Evolutionary conservation across 345 rosid species (phyloP), one percentile per base, ranked within the genome.

Genomic region (Eucalyptus sp.): DNA sequence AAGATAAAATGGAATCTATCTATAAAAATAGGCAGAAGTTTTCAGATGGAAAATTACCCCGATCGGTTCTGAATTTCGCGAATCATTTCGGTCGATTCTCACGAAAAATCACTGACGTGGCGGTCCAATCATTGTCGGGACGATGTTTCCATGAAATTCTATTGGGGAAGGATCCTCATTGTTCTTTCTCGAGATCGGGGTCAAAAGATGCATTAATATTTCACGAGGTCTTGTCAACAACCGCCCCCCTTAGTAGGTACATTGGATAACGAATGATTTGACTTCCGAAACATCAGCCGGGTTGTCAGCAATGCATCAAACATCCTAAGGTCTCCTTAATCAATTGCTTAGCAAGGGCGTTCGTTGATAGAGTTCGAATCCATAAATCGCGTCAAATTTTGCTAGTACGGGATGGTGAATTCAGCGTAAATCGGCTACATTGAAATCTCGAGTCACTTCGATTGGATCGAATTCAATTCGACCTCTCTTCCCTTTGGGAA

Each of bases 11-110:
- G 5, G 81, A 68, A 68, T 33, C 81, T 17, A 9, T 68, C 13
- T 9, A 17, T 9, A 17, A 16, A 33, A 33, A 68, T 33, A 33
- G 44, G 2, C 2, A 41, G 2, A 33, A 8, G 41, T 9, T 31
- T 66, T 31, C 4, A 14, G 10, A 16, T 37, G 20, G 13, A 9
- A 68, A 68, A 33, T 68, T 37, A 33, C 7, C 7, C 12, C 7
- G 1, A 68, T 17, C 0, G 1, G 1, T 56, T 24, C 0, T 52
- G 5, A 52, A 52, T 52, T 56, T 68, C 2, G 2, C 1, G 2
- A 33, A 4, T 52, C 10, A 18, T 68, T 33, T 1, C 24, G 0
- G 1, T 18, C 7, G 5, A 68, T 16, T 4, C 18, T 68, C 2
- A 8, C 1, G 3, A 20, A 8, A 33, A 17, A 17, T 33, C 7